These are phyloP conservation scores for Tulasnella sp. DNA, from an alignment of 768 basidiomycete species.

Conservation along the genomic window DNA sequence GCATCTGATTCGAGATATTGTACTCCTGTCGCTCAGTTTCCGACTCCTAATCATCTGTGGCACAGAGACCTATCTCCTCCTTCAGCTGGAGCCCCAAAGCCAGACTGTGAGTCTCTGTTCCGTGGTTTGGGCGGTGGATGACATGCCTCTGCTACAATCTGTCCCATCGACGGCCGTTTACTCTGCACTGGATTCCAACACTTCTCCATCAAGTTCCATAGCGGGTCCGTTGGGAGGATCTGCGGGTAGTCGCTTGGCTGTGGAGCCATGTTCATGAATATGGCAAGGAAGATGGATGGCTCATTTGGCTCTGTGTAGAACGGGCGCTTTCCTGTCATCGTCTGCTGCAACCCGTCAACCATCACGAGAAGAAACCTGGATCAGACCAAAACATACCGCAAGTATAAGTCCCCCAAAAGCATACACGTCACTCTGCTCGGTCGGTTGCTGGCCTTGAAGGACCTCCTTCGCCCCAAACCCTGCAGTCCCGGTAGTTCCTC, in stretches of 20 bases:
- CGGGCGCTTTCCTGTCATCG: conserved; percentile 14
- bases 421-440: not conserved
- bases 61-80: no score
- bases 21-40: no score
- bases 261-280: not conserved
- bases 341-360: not conserved
- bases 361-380: not conserved
- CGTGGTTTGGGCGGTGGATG: no score
- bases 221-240: not conserved
- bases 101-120: no score
- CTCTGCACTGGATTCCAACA: no score
- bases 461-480: not conserved
- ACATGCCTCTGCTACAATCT: no score
- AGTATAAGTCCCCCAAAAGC: not conserved
- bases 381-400: not conserved
- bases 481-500: not conserved
- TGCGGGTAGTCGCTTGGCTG: not conserved
- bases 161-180: no score
- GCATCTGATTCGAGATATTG: no score
- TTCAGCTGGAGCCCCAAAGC: no score
- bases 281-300: not conserved
- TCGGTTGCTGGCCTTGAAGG: not conserved
- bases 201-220: conserved; percentile 21
- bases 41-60: no score
- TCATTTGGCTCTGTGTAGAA: not conserved